Evolutionary conservation across 768 basidiomycete species (phyloP).

Genomic region (Lactarius psammicola): DNA sequence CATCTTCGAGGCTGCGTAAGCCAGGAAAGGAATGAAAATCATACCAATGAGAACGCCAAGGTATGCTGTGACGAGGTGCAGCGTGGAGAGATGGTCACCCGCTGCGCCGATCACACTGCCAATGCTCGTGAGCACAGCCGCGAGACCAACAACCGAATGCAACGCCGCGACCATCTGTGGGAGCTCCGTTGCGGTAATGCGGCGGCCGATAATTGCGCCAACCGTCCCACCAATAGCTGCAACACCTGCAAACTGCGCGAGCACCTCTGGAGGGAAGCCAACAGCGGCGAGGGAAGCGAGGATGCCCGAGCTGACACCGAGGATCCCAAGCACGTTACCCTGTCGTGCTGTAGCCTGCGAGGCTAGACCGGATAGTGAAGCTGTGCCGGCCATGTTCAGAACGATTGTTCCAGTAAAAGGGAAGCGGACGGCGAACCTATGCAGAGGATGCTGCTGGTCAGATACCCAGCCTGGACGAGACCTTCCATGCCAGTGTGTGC

Average conservation of each 20-base stretch:
- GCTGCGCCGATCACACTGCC: slow-evolving; percentile 71
- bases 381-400: slow-evolving; percentile 37
- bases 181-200: slow-evolving; percentile 84
- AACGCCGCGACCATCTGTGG: slow-evolving; percentile 81
- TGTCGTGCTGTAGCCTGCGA: slow-evolving; percentile 82
- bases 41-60: slow-evolving; percentile 81
- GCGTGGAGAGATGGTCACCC: slow-evolving; percentile 59
- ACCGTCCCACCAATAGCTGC: slow-evolving; percentile 69
- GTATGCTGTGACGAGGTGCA: slow-evolving; percentile 84
- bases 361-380: slow-evolving; percentile 73
- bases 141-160: slow-evolving; percentile 87
- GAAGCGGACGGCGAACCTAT: slow-evolving; percentile 50
- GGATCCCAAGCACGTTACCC: slow-evolving; percentile 85
- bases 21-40: slow-evolving; percentile 17
- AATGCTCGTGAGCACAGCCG: slow-evolving; percentile 84
- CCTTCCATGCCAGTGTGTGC: slow-evolving; percentile 84
- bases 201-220: slow-evolving; percentile 72
- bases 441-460: slow-evolving; percentile 82
- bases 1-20: background rate
- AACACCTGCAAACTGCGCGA: slow-evolving; percentile 76
- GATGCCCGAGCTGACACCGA: slow-evolving; percentile 81
- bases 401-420: background rate
- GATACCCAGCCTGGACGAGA: slow-evolving; percentile 83
- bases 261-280: slow-evolving; percentile 71
- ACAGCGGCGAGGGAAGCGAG: slow-evolving; percentile 79